Percentiles rank a stretch among this genome's conserved stretches.
Evolutionary conservation across 179 eudicot genomes (phyloP).

Genomic region (Camellia oleifera): DNA sequence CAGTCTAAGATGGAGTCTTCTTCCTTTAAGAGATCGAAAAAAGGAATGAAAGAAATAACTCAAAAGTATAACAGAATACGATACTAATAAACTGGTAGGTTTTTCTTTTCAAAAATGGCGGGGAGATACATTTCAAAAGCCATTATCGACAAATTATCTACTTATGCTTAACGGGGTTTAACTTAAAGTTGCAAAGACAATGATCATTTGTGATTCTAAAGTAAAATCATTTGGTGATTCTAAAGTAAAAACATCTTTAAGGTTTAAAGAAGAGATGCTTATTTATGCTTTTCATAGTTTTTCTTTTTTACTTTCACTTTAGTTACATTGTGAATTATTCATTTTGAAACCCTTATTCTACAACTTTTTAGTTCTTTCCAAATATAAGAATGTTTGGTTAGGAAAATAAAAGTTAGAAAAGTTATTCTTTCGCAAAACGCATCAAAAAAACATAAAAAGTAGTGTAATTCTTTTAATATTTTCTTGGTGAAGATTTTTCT

Average conservation of each 20-base stretch:
- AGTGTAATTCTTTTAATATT: constrained; percentile 37
- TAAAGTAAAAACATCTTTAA: constrained; percentile 33
- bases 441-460: constrained; percentile 49
- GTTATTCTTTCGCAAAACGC: constrained; percentile 37
- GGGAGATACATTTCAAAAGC: constrained; percentile 8
- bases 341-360: constrained; percentile 18
- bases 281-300: constrained; percentile 13
- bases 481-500: constrained; percentile 43
- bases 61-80: constrained; percentile 3
- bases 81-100: background rate
- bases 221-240: constrained; percentile 36
- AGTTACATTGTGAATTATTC: constrained; percentile 13
- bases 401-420: constrained; percentile 39
- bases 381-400: constrained; percentile 53
- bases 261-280: constrained; percentile 27
- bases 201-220: constrained; percentile 45
- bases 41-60: background rate
- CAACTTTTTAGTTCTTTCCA: constrained; percentile 37
- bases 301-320: constrained; percentile 21
- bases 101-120: background rate
- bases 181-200: constrained; percentile 30
- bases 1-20: constrained; percentile 20
- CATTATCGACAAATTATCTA: constrained; percentile 23
- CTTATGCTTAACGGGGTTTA: constrained; percentile 19
- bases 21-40: constrained; percentile 12